These are phyloP conservation scores for Botryosphaeria dothidea DNA, from an alignment of 2,329 filamentous ascomycete genomes.

Conservation along the genomic window DNA sequence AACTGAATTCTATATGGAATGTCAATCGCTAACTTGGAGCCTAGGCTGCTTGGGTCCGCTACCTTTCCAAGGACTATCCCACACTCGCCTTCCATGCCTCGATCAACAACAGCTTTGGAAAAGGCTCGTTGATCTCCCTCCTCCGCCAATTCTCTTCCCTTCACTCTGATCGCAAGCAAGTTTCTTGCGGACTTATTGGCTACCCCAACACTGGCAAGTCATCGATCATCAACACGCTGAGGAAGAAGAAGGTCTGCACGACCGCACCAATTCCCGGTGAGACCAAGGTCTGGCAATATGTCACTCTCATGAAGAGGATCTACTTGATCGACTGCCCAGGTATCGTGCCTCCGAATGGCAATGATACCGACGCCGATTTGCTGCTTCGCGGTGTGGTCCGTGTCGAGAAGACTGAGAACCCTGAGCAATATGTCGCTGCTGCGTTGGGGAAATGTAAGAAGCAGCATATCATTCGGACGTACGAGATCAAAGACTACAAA, in stretches of 20 bases:
- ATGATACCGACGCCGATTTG: conserved; percentile 83
- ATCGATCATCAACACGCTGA: conserved; percentile 93
- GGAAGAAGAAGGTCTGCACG: conserved; percentile 91
- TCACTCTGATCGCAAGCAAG: conserved; percentile 89
- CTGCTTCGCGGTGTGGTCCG: conserved; percentile 87
- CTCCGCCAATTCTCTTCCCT: conserved; percentile 90
- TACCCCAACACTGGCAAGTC: conserved; percentile 96
- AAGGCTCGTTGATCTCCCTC: conserved; percentile 89
- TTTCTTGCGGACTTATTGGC: conserved; percentile 84
- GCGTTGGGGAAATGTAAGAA: conserved; percentile 78
- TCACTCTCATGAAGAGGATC: conserved; percentile 91
- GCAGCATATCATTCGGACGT: conserved; percentile 89
- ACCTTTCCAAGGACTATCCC: conserved; percentile 85
- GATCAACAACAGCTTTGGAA: conserved; percentile 95
- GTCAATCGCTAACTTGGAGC: conserved; percentile 27
- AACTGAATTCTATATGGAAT: conserved; percentile 31
- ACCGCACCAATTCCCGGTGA: conserved; percentile 94
- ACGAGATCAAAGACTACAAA: conserved; percentile 74
- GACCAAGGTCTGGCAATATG: conserved; percentile 98
- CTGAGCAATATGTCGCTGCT: conserved; percentile 90
- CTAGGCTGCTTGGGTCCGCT: conserved; percentile 90
- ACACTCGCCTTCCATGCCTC: conserved; percentile 93
- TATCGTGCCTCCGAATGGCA: conserved; percentile 85
- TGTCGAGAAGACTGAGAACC: conserved; percentile 94
- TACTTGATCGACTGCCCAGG: conserved; percentile 96